phyloP scores from a whole-genome alignment of 495 filamentous ascomycete genomes.

The Penicillium chermesinum region DNA sequence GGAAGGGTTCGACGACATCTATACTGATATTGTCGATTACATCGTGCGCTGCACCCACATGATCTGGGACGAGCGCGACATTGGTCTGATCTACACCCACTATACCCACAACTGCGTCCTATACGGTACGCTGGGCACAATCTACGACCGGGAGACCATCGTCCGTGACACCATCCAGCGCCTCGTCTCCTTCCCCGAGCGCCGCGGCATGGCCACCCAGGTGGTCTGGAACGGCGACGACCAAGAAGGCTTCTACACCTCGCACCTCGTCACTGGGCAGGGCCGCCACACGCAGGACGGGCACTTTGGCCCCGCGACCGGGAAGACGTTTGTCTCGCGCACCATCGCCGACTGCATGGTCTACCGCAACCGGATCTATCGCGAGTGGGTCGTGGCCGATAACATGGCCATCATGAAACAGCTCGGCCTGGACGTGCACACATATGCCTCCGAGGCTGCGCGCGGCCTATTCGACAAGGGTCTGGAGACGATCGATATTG shows the following conservation, averaged over 20 bases:
- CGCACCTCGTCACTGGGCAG: slow-evolving; percentile 3
- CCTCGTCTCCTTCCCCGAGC: slow-evolving; percentile 1
- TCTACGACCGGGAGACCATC: slow-evolving; percentile 3
- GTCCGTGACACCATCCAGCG: slow-evolving; percentile 6
- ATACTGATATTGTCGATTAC: slow-evolving; percentile 6
- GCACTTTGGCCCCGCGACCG: slow-evolving; percentile 4
- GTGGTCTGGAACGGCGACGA: slow-evolving; percentile 5
- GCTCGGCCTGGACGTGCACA: slow-evolving; percentile 1
- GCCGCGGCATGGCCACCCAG: slow-evolving; percentile 4
- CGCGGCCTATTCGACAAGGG: slow-evolving; percentile 3
- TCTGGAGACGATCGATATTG: slow-evolving; percentile 3
- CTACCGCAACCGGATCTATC: slow-evolving; percentile 4
- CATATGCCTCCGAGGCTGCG: slow-evolving; percentile 1
- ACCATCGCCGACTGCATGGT: slow-evolving; percentile 7
- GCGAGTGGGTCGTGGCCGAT: slow-evolving; percentile 6
- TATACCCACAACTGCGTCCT: slow-evolving; percentile 6
- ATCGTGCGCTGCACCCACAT: slow-evolving; percentile 5
- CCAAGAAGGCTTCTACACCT: slow-evolving; percentile 5
- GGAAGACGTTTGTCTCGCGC: slow-evolving; percentile 3
- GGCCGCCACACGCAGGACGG: slow-evolving; percentile 5
- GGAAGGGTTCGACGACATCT: slow-evolving; percentile 6
- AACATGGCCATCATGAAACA: slow-evolving; percentile 6
- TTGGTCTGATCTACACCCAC: slow-evolving; percentile 4
- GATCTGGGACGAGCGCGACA: slow-evolving; percentile 5
- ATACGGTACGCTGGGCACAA: slow-evolving; percentile 4